Base-by-base conservation (phyloP, 768 basidiomycete species). In the Russula abietina region DNA sequence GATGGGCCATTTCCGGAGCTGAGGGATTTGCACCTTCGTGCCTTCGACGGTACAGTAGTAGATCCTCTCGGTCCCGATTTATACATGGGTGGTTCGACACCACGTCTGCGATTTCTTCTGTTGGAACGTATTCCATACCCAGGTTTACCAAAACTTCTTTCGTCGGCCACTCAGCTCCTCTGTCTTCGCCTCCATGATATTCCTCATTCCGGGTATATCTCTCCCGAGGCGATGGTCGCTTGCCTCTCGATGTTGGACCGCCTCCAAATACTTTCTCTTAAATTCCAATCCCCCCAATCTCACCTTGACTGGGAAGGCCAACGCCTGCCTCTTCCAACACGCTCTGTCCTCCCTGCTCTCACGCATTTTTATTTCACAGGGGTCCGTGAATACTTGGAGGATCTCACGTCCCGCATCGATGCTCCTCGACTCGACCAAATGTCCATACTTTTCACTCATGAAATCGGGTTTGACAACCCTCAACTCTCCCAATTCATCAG, bases 1-100 rank as follows among this genome's bases (percentile, higher is more conserved):
- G 12, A 28, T n/a, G n/a, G n/a, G 43, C 43, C 56, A 22, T 62
- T 62, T n/a, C 50, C 61, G 1, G 45, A 30, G 19, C 41, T 62
- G 50, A 51, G 33, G 6, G 2, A 2, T 16, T 33, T 54, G 24
- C 4, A 11, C n/a, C n/a, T 54, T 26, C 4, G 12, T 3, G 32
- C 14, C 7, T 2, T 3, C 14, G 14, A 33, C 24, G 0, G 8
- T n/a, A n/a, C n/a, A n/a, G n/a, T n/a, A 10, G 26, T 11, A 10
- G 36, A 12, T 12, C 11, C 14, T 16, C 5, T 26, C n/a, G 4
- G 53, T 19, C 50, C 50, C 6, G 41, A 36, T 26, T 3, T 26
- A 0, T 62, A 53, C 43, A 22, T 58, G 28, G 49, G 51, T 14
- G 51, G 41, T 22, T 45, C 56, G 2, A 33, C 43, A 32, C 41